Evolutionary conservation across 208 protist genomes (phyloP), one percentile per base, ranked within the genome.

Genomic region (Angomonas deanei): DNA sequence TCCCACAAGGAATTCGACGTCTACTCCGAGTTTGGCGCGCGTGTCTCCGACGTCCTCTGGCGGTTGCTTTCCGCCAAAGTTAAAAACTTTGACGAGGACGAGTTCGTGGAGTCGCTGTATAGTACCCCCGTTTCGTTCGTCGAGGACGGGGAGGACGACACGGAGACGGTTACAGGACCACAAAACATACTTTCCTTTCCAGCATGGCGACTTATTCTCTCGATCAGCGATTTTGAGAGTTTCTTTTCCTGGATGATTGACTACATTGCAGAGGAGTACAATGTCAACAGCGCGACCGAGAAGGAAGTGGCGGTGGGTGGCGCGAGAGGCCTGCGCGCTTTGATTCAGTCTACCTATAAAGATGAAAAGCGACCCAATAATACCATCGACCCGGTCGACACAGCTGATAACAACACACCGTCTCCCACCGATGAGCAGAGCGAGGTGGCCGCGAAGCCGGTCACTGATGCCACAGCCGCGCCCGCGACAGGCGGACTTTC

Each of bases 221-320:
- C 86, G 3, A 88, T 92, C 61, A 90, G 77, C 50, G 77, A 73
- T 57, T 95, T 93, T 70, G 74, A 91, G 39, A 71, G 76, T 59
- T 95, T 95, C 61, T 86, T 83, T 55, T 54, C 28, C 4, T 88
- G 82, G 75, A 89, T 95, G 79, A 76, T 87, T 71, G 86, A 93
- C 61, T 93, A 90, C 68, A 84, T 93, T 48, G 70, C 73, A 11
- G 89, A 93, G 62, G 84, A 93, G 63, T 93, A 91, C 66, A 69
- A 84, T 34, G 64, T 87, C 48, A 74, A 64, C 38, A 59, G 42
- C 2, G 68, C 57, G 32, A 68, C 59, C 13, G 58, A 65, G 23
- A 38, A 46, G 26, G 46, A 63, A 0, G 67, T 90, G 34, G 87
- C 76, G 10, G 82, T 82, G 13, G 78, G 64, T 2, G 84, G 83